A percentile compares a stretch with the other conserved stretches of the same genome.
Evolutionary conservation across 2,329 filamentous ascomycete genomes (phyloP).

Genomic region (Penicillium sp.): DNA sequence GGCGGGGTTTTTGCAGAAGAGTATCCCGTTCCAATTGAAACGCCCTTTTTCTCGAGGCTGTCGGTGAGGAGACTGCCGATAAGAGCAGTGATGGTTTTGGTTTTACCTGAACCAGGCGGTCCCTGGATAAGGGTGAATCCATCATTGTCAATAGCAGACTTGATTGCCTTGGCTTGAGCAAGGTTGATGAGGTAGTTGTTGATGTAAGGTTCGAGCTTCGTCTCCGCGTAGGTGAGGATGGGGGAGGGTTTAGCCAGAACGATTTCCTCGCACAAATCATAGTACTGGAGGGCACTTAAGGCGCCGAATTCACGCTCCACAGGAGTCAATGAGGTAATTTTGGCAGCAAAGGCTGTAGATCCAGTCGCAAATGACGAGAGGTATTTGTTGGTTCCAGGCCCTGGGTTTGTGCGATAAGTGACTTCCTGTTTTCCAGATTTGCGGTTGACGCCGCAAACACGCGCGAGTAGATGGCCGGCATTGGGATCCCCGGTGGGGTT

Average conservation of each 20-base stretch:
- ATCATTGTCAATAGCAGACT: slow-evolving; percentile 91
- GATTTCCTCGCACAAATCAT: slow-evolving; percentile 93
- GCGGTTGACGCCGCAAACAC: slow-evolving; percentile 75
- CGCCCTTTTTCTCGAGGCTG: slow-evolving; percentile 51
- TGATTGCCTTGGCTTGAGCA: slow-evolving; percentile 87
- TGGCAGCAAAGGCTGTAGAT: slow-evolving; percentile 69
- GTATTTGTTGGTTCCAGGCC: slow-evolving; percentile 53
- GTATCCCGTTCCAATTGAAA: slow-evolving; percentile 46
- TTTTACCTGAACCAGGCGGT: slow-evolving; percentile 95
- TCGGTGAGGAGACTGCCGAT: slow-evolving; percentile 80
- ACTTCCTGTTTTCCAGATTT: slow-evolving; percentile 83
- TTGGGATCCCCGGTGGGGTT: slow-evolving; percentile 66
- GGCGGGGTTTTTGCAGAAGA: slow-evolving; percentile 34
- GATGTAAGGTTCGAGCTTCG: slow-evolving; percentile 68
- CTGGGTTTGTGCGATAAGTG: slow-evolving; percentile 76
- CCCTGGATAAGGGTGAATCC: slow-evolving; percentile 96
- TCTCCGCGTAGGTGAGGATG: slow-evolving; percentile 75
- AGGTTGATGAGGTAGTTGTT: slow-evolving; percentile 80
- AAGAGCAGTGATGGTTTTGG: slow-evolving; percentile 96
- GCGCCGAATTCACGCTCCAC: slow-evolving; percentile 95
- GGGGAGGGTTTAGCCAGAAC: slow-evolving; percentile 86
- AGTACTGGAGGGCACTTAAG: slow-evolving; percentile 86
- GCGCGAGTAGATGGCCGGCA: slow-evolving; percentile 79
- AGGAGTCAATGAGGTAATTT: slow-evolving; percentile 89
- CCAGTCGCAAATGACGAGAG: slow-evolving; percentile 68